Evolutionary conservation across 169 alveolate genomes (phyloP).

Genomic region (Plasmodium knowlesi): DNA sequence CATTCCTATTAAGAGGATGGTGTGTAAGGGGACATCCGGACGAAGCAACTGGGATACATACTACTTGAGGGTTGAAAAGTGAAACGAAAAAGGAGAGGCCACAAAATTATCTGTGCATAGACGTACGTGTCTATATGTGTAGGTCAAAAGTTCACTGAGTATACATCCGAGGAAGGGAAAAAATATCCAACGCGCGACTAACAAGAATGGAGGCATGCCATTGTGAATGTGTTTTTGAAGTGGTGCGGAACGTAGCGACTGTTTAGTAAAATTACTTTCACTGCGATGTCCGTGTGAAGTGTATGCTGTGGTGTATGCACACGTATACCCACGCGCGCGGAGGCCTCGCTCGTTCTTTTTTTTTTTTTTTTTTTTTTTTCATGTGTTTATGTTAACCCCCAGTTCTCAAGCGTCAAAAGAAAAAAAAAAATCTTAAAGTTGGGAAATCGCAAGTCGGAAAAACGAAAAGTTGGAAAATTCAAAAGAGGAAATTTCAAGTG

Average conservation of each 20-base stretch:
- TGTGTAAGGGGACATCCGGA: slow-evolving; percentile 46
- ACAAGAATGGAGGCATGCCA: background rate
- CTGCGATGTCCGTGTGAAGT: background rate
- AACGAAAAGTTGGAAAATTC: background rate
- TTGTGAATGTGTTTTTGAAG: background rate
- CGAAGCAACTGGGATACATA: slow-evolving; percentile 65
- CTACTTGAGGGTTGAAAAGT: slow-evolving; percentile 43
- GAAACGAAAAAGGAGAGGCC: background rate
- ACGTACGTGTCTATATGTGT: background rate
- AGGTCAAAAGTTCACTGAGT: background rate
- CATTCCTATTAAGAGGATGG: slow-evolving; percentile 77
- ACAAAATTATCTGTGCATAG: background rate
- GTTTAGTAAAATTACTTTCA: background rate
- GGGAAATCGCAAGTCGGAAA: background rate
- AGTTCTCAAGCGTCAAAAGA: background rate
- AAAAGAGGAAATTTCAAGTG: background rate
- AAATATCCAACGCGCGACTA: background rate
- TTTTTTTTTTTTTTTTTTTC: background rate
- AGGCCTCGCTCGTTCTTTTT: background rate
- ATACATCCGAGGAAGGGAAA: background rate
- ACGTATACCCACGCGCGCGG: background rate
- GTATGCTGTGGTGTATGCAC: background rate
- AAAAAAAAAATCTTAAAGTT: background rate
- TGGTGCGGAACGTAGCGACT: background rate
- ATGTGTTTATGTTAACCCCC: background rate